Conservation (phyloP, 352 stramenopile genomes). For the Phytophthora multivora region DNA sequence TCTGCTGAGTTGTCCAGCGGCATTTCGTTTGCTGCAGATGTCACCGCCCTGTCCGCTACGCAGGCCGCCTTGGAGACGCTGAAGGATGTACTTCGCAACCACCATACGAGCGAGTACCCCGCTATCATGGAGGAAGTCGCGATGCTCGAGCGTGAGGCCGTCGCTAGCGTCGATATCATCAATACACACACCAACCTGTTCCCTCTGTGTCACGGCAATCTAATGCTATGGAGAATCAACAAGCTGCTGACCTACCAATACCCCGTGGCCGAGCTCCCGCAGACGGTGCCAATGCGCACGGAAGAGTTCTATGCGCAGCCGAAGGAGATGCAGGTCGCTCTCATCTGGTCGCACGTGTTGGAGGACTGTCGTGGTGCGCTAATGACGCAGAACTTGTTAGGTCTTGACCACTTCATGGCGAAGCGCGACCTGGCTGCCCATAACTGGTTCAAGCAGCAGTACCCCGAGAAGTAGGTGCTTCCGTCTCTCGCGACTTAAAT, state of each 20-base stretch:
- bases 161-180: conserved; percentile 44
- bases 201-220: conserved; percentile 84
- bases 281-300: conserved; percentile 78
- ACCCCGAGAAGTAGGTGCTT: conserved; percentile 80
- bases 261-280: conserved; percentile 93
- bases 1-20: no score
- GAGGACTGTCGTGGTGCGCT: conserved; percentile 92
- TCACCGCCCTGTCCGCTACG: conserved; percentile 46
- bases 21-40: conserved; percentile 52
- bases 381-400: conserved; percentile 84
- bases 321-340: conserved; percentile 80
- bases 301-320: conserved; percentile 82
- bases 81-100: conserved; percentile 40
- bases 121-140: conserved; percentile 31
- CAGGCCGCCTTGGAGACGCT: conserved; percentile 43
- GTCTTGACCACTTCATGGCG: conserved; percentile 65
- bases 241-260: conserved; percentile 96
- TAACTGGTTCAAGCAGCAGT: conserved; percentile 77
- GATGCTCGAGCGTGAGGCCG: conserved; percentile 43
- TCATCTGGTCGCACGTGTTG: conserved; percentile 93
- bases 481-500: conserved; percentile 72
- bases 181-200: conserved; percentile 94
- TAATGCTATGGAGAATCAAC: conserved; percentile 94
- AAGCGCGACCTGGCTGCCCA: conserved; percentile 80
- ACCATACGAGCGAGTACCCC: conserved; percentile 47